Base-by-base conservation (phyloP, 2,329 filamentous ascomycete genomes). In the Calonectria pauciramosa region DNA sequence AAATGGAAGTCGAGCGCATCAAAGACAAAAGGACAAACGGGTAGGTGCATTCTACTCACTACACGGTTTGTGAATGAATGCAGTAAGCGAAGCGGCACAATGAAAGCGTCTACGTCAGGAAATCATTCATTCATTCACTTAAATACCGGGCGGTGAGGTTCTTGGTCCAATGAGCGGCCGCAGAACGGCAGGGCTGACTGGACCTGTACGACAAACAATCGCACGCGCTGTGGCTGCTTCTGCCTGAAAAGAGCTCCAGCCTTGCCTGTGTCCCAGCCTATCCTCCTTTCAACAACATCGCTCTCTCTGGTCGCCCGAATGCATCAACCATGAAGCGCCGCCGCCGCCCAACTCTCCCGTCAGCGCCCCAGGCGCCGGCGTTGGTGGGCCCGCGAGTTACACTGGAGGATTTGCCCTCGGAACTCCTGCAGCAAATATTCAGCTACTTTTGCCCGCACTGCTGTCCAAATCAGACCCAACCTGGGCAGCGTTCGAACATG, bases 371-470 rank as follows among this genome's bases (percentile, higher is more conserved):
- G 30, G 11, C 8, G 18, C 18, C 52, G 18, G 28, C 28, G 52
- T 9, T 32, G 52, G 26, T 2, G 23, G 30, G n/a, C 6, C 13
- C 56, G 7, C 56, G 28, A 28, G 56, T 36, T 23, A 36, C 34
- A 41, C 52, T 63, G 10, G 36, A 63, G 23, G 9, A 36, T 28
- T 36, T 63, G 34, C 32, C 56, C 14, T 13, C 56, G n/a, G 56
- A 63, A 41, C 23, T 41, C 34, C 34, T 63, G 4, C 56, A 30
- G 14, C 56, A 63, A n/a, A 41, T 63, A 32, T 63, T 36, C 56
- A 23, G 34, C 34, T 63, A 63, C 34, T 41, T 63, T 34, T 63
- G 56, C 34, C 56, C 56, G 9, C 56, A 63, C 56, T 63, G 56
- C 36, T 63, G 56, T n/a, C 30, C 32, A 63, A 9, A 63, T 9